phyloP scores from a whole-genome alignment of 2,329 filamentous ascomycete genomes.

The Aspergillus nomiae region DNA sequence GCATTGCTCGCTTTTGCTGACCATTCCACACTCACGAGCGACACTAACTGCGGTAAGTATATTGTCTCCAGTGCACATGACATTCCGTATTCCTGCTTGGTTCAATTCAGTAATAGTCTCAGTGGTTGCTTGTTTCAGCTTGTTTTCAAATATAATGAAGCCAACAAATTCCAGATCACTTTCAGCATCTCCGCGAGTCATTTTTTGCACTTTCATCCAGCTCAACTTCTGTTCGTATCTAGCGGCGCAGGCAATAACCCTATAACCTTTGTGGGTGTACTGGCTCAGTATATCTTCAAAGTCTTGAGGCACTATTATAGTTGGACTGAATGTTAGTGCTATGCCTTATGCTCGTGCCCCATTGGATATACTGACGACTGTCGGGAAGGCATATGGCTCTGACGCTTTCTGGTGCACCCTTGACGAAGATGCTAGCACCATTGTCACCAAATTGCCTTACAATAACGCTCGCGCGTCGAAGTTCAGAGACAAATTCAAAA shows the following conservation, averaged over 20 bases:
- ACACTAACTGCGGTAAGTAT: conserved; percentile 97
- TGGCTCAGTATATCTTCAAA: conserved; percentile 86
- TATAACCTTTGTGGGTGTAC: conserved; percentile 94
- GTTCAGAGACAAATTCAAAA: conserved; percentile 93
- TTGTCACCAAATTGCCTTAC: conserved; percentile 84
- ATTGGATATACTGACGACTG: conserved; percentile 61
- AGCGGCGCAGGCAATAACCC: conserved; percentile 92
- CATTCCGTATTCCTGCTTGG: conserved; percentile 78
- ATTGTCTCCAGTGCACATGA: conserved; percentile 99
- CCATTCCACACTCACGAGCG: conserved; percentile 81
- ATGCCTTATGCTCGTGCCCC: conserved; percentile 7
- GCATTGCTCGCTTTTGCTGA: conserved; percentile 80
- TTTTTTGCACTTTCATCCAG: conserved; percentile 93
- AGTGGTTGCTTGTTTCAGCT: conserved; percentile 85
- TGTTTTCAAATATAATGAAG: conserved; percentile 99
- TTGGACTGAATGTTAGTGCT: conserved; percentile 26
- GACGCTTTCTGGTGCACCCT: conserved; percentile 96
- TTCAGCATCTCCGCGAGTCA: conserved; percentile 84
- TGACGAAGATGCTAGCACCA: conserved; percentile 87
- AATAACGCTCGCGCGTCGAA: conserved; percentile 89
- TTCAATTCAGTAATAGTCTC: conserved; percentile 79
- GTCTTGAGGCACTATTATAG: conserved; percentile 69
- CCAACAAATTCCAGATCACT: conserved; percentile 82
- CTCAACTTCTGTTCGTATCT: conserved; percentile 85
- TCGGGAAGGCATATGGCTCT: conserved; percentile 84